A percentile compares a stretch with the other conserved stretches of the same genome.
phyloP scores from a whole-genome alignment of 768 basidiomycete species.

The Leccinum variicolor region DNA sequence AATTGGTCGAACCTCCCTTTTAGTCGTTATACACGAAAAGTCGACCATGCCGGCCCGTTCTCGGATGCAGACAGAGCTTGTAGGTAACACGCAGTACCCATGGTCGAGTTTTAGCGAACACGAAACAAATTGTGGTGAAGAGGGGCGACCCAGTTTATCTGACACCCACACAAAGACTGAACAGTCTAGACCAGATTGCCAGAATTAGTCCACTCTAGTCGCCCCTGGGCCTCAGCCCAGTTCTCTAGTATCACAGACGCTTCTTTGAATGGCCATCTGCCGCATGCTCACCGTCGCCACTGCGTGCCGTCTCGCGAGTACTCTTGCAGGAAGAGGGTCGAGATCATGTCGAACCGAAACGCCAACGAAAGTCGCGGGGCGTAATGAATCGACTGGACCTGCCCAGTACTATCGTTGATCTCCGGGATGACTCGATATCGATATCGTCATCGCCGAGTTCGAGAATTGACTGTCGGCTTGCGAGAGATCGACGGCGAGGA shows the following conservation, averaged over 20 bases:
- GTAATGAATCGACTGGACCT: conserved; percentile 30
- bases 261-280: conserved; percentile 16
- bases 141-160: not conserved
- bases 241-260: too few species aligned
- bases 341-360: conserved; percentile 47
- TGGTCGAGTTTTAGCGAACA: not conserved
- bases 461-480: conserved; percentile 1
- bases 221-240: too few species aligned
- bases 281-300: conserved; percentile 14
- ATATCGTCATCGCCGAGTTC: conserved; percentile 24
- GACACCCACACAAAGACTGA: not conserved
- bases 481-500: too few species aligned
- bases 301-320: conserved; percentile 54
- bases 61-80: not conserved
- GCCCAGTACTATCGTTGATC: conserved; percentile 43
- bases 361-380: not conserved
- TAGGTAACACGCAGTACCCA: not conserved
- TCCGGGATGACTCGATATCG: conserved; percentile 26
- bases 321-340: conserved; percentile 50
- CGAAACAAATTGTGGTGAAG: not conserved
- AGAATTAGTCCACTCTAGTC: too few species aligned
- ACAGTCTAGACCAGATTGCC: not conserved
- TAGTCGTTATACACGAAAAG: not conserved
- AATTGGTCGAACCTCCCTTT: not conserved
- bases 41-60: not conserved